Evolutionary conservation across 176 grass and related monocot species (phyloP).

Genomic region (Oryza officinalis): DNA sequence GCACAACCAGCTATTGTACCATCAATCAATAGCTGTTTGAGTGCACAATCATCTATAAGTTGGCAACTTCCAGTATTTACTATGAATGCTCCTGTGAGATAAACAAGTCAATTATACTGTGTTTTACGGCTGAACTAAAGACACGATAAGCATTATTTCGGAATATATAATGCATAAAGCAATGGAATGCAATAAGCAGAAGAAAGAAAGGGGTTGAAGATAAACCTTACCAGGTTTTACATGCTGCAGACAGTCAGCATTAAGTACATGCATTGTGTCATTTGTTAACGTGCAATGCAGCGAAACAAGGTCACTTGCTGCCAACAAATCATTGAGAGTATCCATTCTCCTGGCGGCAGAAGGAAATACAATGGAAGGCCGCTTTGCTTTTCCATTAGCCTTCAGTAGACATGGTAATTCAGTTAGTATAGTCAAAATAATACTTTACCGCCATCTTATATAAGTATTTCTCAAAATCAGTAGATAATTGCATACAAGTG

Average conservation of each 20-base stretch:
- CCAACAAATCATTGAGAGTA: conserved; percentile 89
- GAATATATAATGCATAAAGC: conserved; percentile 16
- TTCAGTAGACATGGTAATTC: conserved; percentile 23
- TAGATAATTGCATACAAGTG: neutral
- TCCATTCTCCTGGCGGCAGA: conserved; percentile 93
- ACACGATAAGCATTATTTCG: neutral
- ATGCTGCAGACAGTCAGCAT: conserved; percentile 76
- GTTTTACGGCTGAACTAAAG: neutral
- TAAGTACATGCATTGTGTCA: conserved; percentile 90
- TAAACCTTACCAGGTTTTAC: conserved; percentile 78
- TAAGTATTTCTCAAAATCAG: conserved; percentile 1
- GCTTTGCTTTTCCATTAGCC: conserved; percentile 59
- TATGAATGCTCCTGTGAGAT: conserved; percentile 75
- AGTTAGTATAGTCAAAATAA: conserved; percentile 12
- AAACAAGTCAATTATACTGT: conserved; percentile 8
- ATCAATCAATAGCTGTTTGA: conserved; percentile 93
- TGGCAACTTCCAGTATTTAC: conserved; percentile 95
- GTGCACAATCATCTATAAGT: conserved; percentile 91
- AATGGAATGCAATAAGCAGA: conserved; percentile 9
- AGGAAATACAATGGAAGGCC: conserved; percentile 80
- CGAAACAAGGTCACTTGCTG: conserved; percentile 91
- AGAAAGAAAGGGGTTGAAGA: neutral
- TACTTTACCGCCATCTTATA: neutral
- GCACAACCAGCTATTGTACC: conserved; percentile 93
- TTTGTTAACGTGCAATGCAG: conserved; percentile 88